Base-by-base conservation (phyloP, 148 eudicot species). In the Camellia sinensis region DNA sequence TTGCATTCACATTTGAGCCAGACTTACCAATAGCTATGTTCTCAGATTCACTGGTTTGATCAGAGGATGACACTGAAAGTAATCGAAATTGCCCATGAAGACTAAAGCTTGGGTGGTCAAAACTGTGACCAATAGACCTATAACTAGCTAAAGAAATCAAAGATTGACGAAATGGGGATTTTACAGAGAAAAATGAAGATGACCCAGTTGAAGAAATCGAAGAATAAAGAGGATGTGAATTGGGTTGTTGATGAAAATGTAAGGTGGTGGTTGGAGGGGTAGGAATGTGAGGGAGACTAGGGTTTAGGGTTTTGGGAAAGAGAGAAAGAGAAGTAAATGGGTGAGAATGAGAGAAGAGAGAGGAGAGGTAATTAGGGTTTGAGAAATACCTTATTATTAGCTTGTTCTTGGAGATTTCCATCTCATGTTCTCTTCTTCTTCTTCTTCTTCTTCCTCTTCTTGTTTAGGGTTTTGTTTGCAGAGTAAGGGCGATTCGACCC, bases 361-460 rank as follows among this genome's bases (percentile, higher is more conserved):
- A 46, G 6, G 56, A 69, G 46, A 53, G 53, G 3, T 52, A 62
- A 66, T 1, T 2, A 14, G 17, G 70, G 68, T 80, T 80, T 68
- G 81, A 78, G 59, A 37, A 63, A 72, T 85, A 86, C 89, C 89
- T 86, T 67, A 57, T 86, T 67, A 57, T 15, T 80, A 86, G 67
- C 78, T 77, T 22, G 76, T 80, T 57, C n/a, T 70, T 73, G 74
- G 62, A 44, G n/a, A 73, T 12, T 48, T 77, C 74, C 85, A 74
- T 83, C 37, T 82, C 71, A 79, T 52, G 59, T 43, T 69, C 44
- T 45, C 56, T 10, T 48, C 21, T 60, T 77, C 67, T 8, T 3
- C 14, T 3, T 15, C 3, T 17, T 17, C 21, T 68, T 10, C 9
- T 11, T n/a, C n/a, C n/a, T 54, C 57, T 54, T 48, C 52, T 48